Percentiles rank a stretch among this genome's conserved stretches.
Evolutionary conservation across 164 flowering plant genomes (phyloP).

Genomic region (Nymphaea thermarum): DNA sequence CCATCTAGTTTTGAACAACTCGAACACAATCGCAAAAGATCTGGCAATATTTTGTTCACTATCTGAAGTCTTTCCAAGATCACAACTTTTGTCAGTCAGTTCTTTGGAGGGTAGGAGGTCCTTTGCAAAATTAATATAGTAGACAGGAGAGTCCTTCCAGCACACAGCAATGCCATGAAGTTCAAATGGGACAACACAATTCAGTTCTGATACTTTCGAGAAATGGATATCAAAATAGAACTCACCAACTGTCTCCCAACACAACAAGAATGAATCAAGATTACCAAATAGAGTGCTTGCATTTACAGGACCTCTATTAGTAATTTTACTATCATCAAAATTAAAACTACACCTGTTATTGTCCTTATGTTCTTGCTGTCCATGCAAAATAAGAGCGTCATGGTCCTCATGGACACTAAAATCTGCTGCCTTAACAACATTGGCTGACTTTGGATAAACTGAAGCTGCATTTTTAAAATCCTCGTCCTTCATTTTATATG

Average conservation of each 20-base stretch:
- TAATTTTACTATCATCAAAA: slow-evolving; percentile 6
- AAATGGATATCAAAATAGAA: slow-evolving; percentile 86
- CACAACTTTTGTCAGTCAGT: slow-evolving; percentile 7
- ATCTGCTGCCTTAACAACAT: too few species aligned
- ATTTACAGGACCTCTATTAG: slow-evolving; percentile 55
- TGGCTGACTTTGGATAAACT: too few species aligned
- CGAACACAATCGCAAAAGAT: slow-evolving; percentile 19
- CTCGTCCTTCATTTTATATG: too few species aligned
- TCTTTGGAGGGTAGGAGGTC: slow-evolving; percentile 31
- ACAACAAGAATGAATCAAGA: slow-evolving; percentile 69
- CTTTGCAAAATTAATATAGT: slow-evolving; percentile 66
- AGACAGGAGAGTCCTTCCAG: slow-evolving; percentile 89
- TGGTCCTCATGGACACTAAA: too few species aligned
- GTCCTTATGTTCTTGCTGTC: too few species aligned
- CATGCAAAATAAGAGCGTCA: too few species aligned
- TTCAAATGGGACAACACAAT: slow-evolving; percentile 50
- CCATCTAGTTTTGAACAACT: slow-evolving; percentile 52
- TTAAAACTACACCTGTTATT: too few species aligned
- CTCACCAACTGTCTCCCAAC: slow-evolving; percentile 62
- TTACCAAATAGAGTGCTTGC: slow-evolving; percentile 56
- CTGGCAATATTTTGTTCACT: not conserved
- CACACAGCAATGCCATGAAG: slow-evolving; percentile 84
- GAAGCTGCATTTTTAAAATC: too few species aligned
- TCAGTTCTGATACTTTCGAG: slow-evolving; percentile 36
- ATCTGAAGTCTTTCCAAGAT: slow-evolving; percentile 9